These are phyloP conservation scores for Ascocoryne sarcoides DNA, from an alignment of 2,329 filamentous ascomycete species.

Conservation along the genomic window DNA sequence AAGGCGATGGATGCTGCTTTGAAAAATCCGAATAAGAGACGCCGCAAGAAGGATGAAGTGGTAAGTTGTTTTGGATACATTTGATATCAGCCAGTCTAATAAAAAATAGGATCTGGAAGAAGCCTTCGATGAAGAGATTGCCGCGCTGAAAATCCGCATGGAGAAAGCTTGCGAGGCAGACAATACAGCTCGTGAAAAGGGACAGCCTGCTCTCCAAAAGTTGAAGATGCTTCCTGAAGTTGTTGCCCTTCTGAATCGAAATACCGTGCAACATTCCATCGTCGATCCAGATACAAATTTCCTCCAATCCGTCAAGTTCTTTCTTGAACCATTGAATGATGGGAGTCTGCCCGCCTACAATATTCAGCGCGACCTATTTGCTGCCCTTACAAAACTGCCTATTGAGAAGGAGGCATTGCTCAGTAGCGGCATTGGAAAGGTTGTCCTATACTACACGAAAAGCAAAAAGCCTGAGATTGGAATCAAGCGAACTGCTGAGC, in stretches of 20 bases:
- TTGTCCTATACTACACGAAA: conserved; percentile 94
- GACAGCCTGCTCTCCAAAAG: conserved; percentile 82
- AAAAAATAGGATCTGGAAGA: conserved; percentile 69
- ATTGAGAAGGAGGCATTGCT: conserved; percentile 86
- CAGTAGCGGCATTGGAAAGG: conserved; percentile 90
- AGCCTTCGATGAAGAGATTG: conserved; percentile 83
- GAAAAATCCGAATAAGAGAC: conserved; percentile 62
- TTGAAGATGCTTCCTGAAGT: conserved; percentile 90
- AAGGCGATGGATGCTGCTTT: conserved; percentile 80
- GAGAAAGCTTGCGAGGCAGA: conserved; percentile 82
- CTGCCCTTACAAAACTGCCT: conserved; percentile 67
- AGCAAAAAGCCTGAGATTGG: conserved; percentile 79
- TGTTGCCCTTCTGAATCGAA: conserved; percentile 78
- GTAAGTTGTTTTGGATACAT: conserved; percentile 53
- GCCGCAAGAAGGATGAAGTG: conserved; percentile 77
- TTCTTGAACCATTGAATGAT: conserved; percentile 90
- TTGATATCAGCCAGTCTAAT: no score
- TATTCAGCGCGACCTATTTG: conserved; percentile 91
- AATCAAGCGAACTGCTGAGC: conserved; percentile 91
- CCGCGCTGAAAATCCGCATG: conserved; percentile 81
- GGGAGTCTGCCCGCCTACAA: conserved; percentile 92
- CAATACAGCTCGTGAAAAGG: conserved; percentile 68
- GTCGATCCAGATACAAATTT: conserved; percentile 94
- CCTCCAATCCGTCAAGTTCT: conserved; percentile 90
- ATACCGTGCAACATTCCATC: conserved; percentile 73